Evolutionary conservation across 345 rosid genomes (phyloP), one percentile per base, ranked within the genome.

Genomic region (Eucalyptus pauciflora): DNA sequence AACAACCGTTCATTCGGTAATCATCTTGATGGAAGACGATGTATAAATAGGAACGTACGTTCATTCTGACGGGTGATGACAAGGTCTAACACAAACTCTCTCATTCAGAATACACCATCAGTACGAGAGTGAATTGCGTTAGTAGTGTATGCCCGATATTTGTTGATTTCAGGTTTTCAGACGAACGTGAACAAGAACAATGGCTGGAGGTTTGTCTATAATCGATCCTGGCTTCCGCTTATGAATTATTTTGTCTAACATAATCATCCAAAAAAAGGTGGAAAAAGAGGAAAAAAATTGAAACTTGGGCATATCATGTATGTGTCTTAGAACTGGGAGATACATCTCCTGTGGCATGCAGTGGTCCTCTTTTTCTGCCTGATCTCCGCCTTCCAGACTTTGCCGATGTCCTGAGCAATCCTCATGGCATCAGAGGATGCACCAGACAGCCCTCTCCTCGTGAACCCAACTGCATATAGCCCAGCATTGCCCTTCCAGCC

Each of bases 381-480:
- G 11, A 97, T 97, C 92, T 97, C 99, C 12, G 90, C 80, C 88
- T 95, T 97, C 99, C 98, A 98, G 89, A 93, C 95, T 37, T 88
- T 90, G 91, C 97, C 94, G 81, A 98, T 97, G 43, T 98, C 99
- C 88, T 94, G 91, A 41, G 98, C 96, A 8, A 97, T 95, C 50
- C 89, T 95, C 67, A 91, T 87, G 27, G 99, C 98, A 50, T 98
- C 99, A 33, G 92, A 93, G 58, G 98, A 96, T 58, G 95, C 96
- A 87, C 99, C 99, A 4, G 96, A 93, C 45, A 97, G 94, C 89
- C 99, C 99, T 95, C 93, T 97, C 95, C 93, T 94, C 33, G 98
- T 93, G 89, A 97, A 97, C 91, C 99, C 99, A 88, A 96, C 98
- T 79, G 99, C 99, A 87, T 96, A 97, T 4, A 97, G 92, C 41